Conservation (phyloP, 306 rosid genomes). For the Inga oerstediana region DNA sequence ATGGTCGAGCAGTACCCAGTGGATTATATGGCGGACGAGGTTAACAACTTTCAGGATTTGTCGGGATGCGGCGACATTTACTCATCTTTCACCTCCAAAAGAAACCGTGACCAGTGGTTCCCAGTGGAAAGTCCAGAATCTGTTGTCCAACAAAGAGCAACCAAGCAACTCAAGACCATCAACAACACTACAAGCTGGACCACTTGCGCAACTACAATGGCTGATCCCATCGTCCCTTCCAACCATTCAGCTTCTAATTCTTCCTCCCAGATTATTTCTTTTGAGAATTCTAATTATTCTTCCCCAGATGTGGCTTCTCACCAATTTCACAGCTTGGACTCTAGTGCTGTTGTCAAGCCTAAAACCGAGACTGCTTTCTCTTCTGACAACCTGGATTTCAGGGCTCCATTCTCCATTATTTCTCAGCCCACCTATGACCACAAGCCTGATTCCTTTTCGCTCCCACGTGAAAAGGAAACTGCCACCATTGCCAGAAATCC, state of each 20-base stretch:
- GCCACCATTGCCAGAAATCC: slow-evolving; percentile 28
- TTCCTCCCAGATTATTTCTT: slow-evolving; percentile 67
- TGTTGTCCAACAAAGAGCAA: slow-evolving; percentile 7
- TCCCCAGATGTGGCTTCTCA: slow-evolving; percentile 22
- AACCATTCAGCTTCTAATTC: slow-evolving; percentile 38
- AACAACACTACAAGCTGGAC: slow-evolving; percentile 23
- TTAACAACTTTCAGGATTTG: slow-evolving; percentile 24
- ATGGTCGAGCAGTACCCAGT: slow-evolving; percentile 33
- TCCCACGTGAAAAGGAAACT: slow-evolving; percentile 27
- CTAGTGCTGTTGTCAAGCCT: slow-evolving; percentile 33
- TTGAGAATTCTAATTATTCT: slow-evolving; percentile 42
- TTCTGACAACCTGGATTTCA: slow-evolving; percentile 18
- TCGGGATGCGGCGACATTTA: slow-evolving; percentile 15
- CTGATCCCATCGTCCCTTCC: slow-evolving; percentile 4
- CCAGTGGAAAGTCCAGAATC: slow-evolving; percentile 22
- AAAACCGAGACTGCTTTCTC: slow-evolving; percentile 39
- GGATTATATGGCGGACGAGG: slow-evolving; percentile 26
- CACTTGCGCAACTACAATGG: slow-evolving; percentile 31
- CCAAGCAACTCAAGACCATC: slow-evolving; percentile 42
- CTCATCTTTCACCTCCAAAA: slow-evolving; percentile 27
- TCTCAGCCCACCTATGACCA: slow-evolving; percentile 38
- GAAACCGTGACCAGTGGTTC: slow-evolving; percentile 26
- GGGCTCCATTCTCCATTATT: slow-evolving; percentile 19
- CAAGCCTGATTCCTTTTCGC: slow-evolving; percentile 15
- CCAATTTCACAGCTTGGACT: slow-evolving; percentile 25